Evolutionary conservation across 805 yeast species (phyloP), one percentile per base, ranked within the genome.

Genomic region (Nakazawaea ernobii): DNA sequence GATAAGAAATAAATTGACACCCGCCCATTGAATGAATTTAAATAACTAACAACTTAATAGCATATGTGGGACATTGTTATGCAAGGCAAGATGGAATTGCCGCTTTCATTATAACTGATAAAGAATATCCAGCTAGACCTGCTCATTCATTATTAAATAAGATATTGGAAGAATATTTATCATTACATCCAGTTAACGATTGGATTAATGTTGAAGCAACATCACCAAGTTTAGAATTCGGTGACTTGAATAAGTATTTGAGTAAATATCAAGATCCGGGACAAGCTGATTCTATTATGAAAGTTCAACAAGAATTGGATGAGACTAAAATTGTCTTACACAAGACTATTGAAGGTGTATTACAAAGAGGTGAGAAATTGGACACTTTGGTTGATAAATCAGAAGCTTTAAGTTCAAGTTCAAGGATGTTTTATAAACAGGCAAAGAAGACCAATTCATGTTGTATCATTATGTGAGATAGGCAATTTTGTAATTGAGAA

Each of bases 281-380:
- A 37, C 96, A 94, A 71, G 98, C 98, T 0, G 99, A 94, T 65
- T 85, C 97, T 9, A 82, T 94, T 53, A 84, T 94, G 95, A 86
- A 85, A 65, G 99, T 94, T 20, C 99, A 94, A 71, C 95, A 90
- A 62, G 99, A 94, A 67, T 78, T 94, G 59, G 99, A 94, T 66
- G 99, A 94, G 63, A 94, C 99, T 33, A 94, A 94, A 73, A 88
- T 92, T 57, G 96, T 91, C 36, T 74, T 94, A 59, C 98, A 94
- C 69, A 91, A 92, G 70, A 90, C 97, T 41, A 92, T 94, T 55
- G 97, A 94, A 67, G 77, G 85, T 52, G 97, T 94, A 8, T 75
- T 94, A 62, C 95, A 89, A 66, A 81, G 99, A 65, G 99, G 99
- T 44, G 99, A 94, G 67, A 90, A 90, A 60, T 78, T 94, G 59